Conservation (phyloP, 306 rosid species). For the Rubus idaeus region DNA sequence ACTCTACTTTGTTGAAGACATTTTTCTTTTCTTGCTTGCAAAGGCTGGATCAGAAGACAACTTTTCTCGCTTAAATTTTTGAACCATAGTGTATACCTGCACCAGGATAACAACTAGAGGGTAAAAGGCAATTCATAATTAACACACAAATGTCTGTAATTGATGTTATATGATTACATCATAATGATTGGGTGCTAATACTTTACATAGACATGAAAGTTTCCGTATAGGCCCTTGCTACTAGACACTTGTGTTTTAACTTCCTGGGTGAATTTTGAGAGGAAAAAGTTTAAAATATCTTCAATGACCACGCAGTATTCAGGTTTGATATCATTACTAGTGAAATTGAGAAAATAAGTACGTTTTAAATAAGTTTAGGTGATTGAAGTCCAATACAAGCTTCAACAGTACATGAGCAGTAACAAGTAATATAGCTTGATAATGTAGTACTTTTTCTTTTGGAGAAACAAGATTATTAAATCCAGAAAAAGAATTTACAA, state of each 20-base stretch:
- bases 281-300: not conserved
- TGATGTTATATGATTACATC: not conserved
- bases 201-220: not conserved
- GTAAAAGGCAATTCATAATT: not conserved
- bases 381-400: too few species aligned
- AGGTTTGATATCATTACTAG: too few species aligned
- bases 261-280: not conserved
- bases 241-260: not conserved
- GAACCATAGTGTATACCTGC: conserved; percentile 76
- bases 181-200: not conserved
- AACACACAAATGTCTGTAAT: not conserved
- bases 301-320: too few species aligned
- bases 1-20: not conserved
- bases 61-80: conserved; percentile 61
- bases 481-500: too few species aligned
- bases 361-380: too few species aligned
- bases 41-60: conserved; percentile 20
- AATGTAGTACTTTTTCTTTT: too few species aligned
- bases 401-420: too few species aligned
- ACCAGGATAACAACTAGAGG: conserved; percentile 16
- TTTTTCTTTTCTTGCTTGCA: conserved; percentile 1
- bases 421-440: too few species aligned
- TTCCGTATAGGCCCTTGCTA: not conserved
- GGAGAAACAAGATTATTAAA: too few species aligned
- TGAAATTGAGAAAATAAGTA: too few species aligned